Evolutionary conservation across 2,329 filamentous ascomycete species (phyloP), one percentile per base, ranked within the genome.

Genomic region (Huntiella moniliformis): DNA sequence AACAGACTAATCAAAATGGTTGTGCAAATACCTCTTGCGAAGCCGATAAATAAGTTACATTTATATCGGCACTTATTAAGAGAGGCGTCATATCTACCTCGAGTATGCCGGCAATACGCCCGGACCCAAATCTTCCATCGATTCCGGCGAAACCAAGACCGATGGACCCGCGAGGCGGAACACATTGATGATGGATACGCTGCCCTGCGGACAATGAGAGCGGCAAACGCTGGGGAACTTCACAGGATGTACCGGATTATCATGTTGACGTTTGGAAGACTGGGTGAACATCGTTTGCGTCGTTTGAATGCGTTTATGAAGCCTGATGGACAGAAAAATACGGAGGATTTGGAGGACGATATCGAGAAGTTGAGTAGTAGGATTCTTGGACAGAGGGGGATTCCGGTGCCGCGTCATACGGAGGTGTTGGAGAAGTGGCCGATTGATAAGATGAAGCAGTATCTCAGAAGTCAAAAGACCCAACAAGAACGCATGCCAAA

Each of bases 61-160:
- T 57, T 74, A 40, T 79, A 75, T 56, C 67, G 75, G 47, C 66
- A 72, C 48, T 60, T 79, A 16, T 68, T 79, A 33, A 72, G 75
- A 49, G 73, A 77, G 60, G 62, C 66, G 35, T 67, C 70, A 22
- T 79, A 79, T 54, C 67, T 79, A 2, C 73, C 73, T 1, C 63
- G 63, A 2, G 57, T 67, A 35, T 70, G 69, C 49, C 66, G 65
- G 35, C 56, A 60, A 2, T 66, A 61, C 45, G 58, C 71, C 45
- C 55, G 60, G 39, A 53, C 59, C 5, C 61, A 61, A 32, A 67
- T 77, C 39, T 59, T 60, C 43, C 49, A 53, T 5, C 63, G 64
- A 32, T 77, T 74, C 53, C 63, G 62, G n/a, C 57, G 57, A 3
- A 58, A 66, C 50, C 56, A 52, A 3, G 18, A 53, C 10, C 52